Evolutionary conservation across 768 basidiomycete genomes (phyloP).

Genomic region (Tulasnella sp.): DNA sequence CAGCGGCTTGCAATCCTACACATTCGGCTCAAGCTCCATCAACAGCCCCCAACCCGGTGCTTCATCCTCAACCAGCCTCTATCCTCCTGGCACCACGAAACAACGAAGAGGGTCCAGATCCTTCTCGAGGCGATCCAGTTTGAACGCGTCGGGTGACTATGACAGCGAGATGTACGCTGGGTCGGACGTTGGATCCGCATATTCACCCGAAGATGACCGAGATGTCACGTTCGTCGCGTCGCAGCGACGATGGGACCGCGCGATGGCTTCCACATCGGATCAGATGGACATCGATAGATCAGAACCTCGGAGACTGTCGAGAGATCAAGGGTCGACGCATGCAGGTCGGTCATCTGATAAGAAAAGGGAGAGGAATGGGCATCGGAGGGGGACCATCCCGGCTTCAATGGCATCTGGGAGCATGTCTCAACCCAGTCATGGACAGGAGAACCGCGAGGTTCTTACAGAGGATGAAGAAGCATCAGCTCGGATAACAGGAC

Average conservation of each 20-base stretch:
- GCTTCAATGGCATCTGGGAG: neutral
- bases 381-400: neutral
- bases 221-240: neutral
- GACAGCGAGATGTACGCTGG: slow-evolving; percentile 8
- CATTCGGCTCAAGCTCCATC: neutral
- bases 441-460: slow-evolving; percentile 7
- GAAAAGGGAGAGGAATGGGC: slow-evolving; percentile 6
- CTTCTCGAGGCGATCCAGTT: slow-evolving; percentile 5
- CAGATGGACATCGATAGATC: slow-evolving; percentile 10
- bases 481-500: slow-evolving; percentile 24
- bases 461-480: slow-evolving; percentile 25
- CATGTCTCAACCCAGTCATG: neutral
- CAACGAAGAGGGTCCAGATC: neutral
- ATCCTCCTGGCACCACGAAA: slow-evolving; percentile 1
- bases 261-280: neutral
- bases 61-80: neutral
- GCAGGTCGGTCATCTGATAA: neutral
- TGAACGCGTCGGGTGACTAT: neutral
- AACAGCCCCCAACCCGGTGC: neutral
- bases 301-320: neutral
- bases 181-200: slow-evolving; percentile 12
- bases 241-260: neutral
- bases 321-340: neutral
- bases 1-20: slow-evolving; percentile 10
- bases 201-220: slow-evolving; percentile 13